Evolutionary conservation across 2,329 filamentous ascomycete species (phyloP).

Genomic region (Xylaria sp.): DNA sequence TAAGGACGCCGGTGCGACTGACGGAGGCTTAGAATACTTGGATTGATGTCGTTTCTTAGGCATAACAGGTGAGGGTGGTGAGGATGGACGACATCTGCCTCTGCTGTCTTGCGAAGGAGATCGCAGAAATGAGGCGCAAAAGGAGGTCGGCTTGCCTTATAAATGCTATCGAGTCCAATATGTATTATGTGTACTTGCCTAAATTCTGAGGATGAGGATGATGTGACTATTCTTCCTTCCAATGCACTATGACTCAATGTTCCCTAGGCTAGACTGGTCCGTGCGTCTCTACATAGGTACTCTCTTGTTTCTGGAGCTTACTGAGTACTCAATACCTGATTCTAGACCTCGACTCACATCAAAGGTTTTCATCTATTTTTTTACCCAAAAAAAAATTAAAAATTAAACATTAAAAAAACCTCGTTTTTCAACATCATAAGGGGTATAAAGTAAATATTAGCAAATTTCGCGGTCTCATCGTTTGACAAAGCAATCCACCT

Average conservation of each 20-base stretch:
- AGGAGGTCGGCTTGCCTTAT: slow-evolving; percentile 1
- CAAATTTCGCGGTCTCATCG: neutral
- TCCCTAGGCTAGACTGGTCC: neutral
- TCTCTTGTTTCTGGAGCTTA: neutral
- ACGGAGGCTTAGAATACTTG: slow-evolving; percentile 68
- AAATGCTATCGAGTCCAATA: neutral
- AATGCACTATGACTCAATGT: neutral
- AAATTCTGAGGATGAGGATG: slow-evolving; percentile 2
- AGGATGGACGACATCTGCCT: slow-evolving; percentile 29
- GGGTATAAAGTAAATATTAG: neutral
- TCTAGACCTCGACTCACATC: too few relatives aligned
- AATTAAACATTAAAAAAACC: too few relatives aligned
- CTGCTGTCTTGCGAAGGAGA: slow-evolving; percentile 39
- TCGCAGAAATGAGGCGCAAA: slow-evolving; percentile 24
- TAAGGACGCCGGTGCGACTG: slow-evolving; percentile 63
- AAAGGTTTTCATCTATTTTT: too few relatives aligned
- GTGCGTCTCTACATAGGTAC: neutral
- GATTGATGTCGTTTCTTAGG: slow-evolving; percentile 70
- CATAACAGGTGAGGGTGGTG: slow-evolving; percentile 58
- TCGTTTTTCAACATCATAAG: neutral
- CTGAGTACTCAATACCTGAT: too few relatives aligned
- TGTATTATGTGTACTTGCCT: neutral
- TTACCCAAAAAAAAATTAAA: too few relatives aligned
- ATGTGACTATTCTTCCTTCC: neutral
- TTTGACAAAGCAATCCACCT: too few relatives aligned